Conservation (phyloP, 306 rosid species). For the Calophaca sinica region DNA sequence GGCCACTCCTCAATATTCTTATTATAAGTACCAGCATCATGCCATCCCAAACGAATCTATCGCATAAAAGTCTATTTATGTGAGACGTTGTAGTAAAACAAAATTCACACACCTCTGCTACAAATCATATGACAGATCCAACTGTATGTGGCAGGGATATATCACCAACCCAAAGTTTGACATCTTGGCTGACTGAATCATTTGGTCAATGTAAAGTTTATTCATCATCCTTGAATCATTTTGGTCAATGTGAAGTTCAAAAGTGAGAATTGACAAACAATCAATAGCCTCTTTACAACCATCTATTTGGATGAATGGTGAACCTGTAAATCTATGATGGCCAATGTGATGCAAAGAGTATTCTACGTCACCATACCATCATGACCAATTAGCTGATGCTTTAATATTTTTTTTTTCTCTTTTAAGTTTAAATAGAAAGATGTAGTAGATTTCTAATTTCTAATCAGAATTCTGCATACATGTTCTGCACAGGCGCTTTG, state of each 20-base stretch:
- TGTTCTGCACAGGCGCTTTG: neutral
- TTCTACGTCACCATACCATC: neutral
- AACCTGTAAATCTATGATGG: conserved; percentile 11
- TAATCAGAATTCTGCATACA: conserved; percentile 12
- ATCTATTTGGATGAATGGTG: conserved; percentile 11
- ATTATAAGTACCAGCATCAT: conserved; percentile 94
- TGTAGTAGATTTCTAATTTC: neutral
- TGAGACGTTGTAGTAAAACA: conserved; percentile 20
- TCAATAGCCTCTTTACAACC: conserved; percentile 16
- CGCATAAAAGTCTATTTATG: conserved; percentile 13
- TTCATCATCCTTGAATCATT: conserved; percentile 18
- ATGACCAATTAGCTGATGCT: neutral
- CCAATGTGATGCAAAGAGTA: conserved; percentile 33
- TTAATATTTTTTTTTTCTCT: neutral
- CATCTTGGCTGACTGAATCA: neutral
- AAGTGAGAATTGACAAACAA: conserved; percentile 24
- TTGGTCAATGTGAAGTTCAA: neutral
- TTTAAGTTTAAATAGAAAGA: conserved; percentile 12
- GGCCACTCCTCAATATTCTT: conserved; percentile 98
- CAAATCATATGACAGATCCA: conserved; percentile 27
- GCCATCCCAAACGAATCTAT: conserved; percentile 98
- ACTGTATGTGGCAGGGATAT: neutral
- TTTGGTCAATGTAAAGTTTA: conserved; percentile 33
- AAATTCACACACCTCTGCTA: neutral
- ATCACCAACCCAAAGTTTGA: conserved; percentile 27